Conservation (phyloP, 1,139 yeast genomes). For the Wickerhamiella pararugosa region DNA sequence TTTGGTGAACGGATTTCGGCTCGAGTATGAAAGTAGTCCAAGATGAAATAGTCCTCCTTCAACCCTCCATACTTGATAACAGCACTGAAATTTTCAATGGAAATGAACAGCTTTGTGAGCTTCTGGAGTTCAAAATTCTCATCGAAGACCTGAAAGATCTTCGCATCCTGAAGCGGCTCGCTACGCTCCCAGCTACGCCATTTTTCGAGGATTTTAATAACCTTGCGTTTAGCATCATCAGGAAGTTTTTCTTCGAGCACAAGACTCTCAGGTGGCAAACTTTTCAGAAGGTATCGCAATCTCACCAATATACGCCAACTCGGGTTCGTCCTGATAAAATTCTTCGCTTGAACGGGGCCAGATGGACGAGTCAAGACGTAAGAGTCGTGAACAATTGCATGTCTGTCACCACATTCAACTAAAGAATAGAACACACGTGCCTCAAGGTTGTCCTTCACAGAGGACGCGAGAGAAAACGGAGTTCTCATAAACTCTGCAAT, state of each 20-base stretch:
- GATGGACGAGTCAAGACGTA: conserved; percentile 84
- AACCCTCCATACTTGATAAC: conserved; percentile 19
- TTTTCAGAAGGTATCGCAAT: conserved; percentile 52
- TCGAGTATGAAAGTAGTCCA: conserved; percentile 22
- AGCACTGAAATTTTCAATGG: conserved; percentile 21
- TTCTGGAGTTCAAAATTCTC: conserved; percentile 14
- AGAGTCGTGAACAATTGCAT: conserved; percentile 64
- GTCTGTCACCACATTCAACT: conserved; percentile 39
- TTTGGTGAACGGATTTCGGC: conserved; percentile 8
- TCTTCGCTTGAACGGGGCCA: conserved; percentile 53
- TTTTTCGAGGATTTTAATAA: conserved; percentile 43
- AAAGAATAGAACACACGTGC: conserved; percentile 1
- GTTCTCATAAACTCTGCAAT: no score
- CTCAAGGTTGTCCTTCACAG: neutral
- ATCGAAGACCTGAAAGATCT: conserved; percentile 20
- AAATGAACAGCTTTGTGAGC: conserved; percentile 17
- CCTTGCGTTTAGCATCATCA: conserved; percentile 37
- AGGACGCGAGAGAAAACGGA: no score
- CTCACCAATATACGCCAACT: conserved; percentile 80
- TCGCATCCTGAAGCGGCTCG: conserved; percentile 40
- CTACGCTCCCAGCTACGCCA: conserved; percentile 88
- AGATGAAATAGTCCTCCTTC: conserved; percentile 22
- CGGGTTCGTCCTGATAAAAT: conserved; percentile 65
- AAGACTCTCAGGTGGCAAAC: conserved; percentile 37
- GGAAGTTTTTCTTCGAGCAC: conserved; percentile 28